Conservation (phyloP, 805 yeast genomes). For the Ogataea dorogensis region DNA sequence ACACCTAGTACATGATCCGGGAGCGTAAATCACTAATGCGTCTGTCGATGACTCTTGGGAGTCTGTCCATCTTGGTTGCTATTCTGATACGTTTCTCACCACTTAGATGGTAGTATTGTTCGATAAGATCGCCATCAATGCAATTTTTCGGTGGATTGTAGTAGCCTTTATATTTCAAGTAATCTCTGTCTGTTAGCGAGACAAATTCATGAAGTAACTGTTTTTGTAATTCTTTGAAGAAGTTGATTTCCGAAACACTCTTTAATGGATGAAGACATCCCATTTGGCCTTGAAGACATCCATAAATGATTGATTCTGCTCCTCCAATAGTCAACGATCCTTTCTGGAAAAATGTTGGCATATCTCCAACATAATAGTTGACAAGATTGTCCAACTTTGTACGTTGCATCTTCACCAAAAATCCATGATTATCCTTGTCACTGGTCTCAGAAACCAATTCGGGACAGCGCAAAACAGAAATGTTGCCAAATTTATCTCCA, state of each 20-base stretch:
- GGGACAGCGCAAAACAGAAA: slow-evolving; percentile 65
- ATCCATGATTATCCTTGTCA: slow-evolving; percentile 50
- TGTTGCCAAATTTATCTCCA: slow-evolving; percentile 86
- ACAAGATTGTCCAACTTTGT: slow-evolving; percentile 52
- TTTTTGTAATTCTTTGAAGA: slow-evolving; percentile 55
- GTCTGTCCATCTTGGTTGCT: slow-evolving; percentile 43
- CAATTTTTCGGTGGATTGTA: slow-evolving; percentile 76
- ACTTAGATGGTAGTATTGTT: slow-evolving; percentile 43
- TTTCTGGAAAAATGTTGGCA: slow-evolving; percentile 58
- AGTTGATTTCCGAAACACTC: slow-evolving; percentile 58
- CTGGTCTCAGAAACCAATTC: slow-evolving; percentile 45
- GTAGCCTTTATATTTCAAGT: slow-evolving; percentile 66
- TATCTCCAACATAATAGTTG: slow-evolving; percentile 66
- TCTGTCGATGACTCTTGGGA: slow-evolving; percentile 48
- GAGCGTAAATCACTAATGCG: slow-evolving; percentile 52
- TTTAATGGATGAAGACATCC: slow-evolving; percentile 71
- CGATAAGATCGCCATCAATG: slow-evolving; percentile 88
- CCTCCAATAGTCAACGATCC: slow-evolving; percentile 62
- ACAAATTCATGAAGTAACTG: slow-evolving; percentile 38
- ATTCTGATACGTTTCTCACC: slow-evolving; percentile 37
- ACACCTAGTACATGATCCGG: slow-evolving; percentile 30
- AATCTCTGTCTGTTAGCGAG: slow-evolving; percentile 63
- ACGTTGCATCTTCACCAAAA: slow-evolving; percentile 37
- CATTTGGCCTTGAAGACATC: slow-evolving; percentile 79
- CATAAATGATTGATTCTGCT: slow-evolving; percentile 60